Base-by-base conservation (phyloP, 768 basidiomycete species). In the Hygrocybe coccinea region DNA sequence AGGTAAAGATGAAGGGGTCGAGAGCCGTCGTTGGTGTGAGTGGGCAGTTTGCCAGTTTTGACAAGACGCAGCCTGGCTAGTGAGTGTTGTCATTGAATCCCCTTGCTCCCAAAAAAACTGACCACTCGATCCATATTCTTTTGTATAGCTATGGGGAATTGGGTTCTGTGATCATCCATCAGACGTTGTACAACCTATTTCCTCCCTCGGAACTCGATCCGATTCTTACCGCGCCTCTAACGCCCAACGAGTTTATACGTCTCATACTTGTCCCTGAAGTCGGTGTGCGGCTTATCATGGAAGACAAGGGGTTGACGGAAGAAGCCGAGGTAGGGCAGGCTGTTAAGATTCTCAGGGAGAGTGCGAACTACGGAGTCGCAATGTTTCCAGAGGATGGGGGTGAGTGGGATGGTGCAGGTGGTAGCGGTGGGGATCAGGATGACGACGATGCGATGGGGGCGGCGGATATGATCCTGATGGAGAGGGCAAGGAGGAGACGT, bases 211-310 rank as follows among this genome's bases (percentile, higher is more conserved):
- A 77, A 0, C 79, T 89, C 45, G 73, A 83, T 54, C 74, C 81
- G 0, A 65, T 71, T n/a, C 67, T 76, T 10, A 79, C 84, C 22
- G 68, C 75, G 0, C 87, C 95, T 0, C 79, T 97, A 21, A 81
- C 83, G 1, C 76, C 84, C 0, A 79, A 82, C 34, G 86, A 91
- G 56, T 95, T 94, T 64, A 77, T 92, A 36, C 84, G 87, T 37
- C 84, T 85, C 14, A 79, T 97, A 29, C 79, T 98, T n/a, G 84
- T 97, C 2, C 95, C 95, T 1, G 95, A 97, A 70, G 83, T 87
- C 0, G 91, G 87, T 0, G 75, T 87, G 38, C 75, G 79, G 21
- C 81, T 98, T n/a, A 91, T 97, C 57, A 83, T 83, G 74, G 77
- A 87, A 56, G 94, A 98, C 65, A 79, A 79, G 62, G 57, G 64